Conservation (phyloP, 1,284 basidiomycete genomes). For the Leccinum angustisporum region DNA sequence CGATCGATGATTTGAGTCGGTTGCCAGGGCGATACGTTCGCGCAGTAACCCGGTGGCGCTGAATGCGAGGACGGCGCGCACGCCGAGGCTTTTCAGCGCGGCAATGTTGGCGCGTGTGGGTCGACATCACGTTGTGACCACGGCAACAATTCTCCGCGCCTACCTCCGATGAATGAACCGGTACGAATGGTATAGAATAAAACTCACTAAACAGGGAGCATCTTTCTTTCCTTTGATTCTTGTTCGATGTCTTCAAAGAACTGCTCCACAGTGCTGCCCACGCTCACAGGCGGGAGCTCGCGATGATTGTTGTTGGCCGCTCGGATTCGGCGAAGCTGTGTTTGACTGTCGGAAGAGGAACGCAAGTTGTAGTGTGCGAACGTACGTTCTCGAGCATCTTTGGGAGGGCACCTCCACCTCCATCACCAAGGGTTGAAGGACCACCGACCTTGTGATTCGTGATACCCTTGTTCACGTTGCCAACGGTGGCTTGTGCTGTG, state of each 20-base stretch:
- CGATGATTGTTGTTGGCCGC: slow-evolving; percentile 75
- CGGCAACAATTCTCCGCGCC: slow-evolving; percentile 80
- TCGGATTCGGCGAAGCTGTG: slow-evolving; percentile 82
- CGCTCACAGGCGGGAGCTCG: slow-evolving; percentile 81
- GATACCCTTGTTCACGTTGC: slow-evolving; percentile 81
- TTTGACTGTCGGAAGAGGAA: slow-evolving; percentile 8
- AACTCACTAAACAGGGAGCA: slow-evolving; percentile 80
- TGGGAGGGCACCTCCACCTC: slow-evolving; percentile 78
- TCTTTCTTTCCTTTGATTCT: slow-evolving; percentile 67
- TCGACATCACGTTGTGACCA: no score
- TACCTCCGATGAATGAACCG: slow-evolving; percentile 27
- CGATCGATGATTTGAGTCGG: slow-evolving; percentile 93
- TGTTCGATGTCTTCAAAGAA: slow-evolving; percentile 84
- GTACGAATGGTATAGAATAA: neutral
- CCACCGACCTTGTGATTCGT: slow-evolving; percentile 78
- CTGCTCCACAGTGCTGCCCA: slow-evolving; percentile 84
- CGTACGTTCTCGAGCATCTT: slow-evolving; percentile 88
- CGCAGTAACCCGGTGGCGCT: slow-evolving; percentile 96
- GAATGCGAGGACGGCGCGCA: slow-evolving; percentile 89
- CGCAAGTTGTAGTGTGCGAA: neutral
- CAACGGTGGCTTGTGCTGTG: slow-evolving; percentile 62
- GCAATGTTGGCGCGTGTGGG: slow-evolving; percentile 90
- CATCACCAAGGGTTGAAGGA: slow-evolving; percentile 71
- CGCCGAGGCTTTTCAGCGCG: slow-evolving; percentile 90
- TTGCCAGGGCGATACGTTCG: slow-evolving; percentile 93